A percentile compares a stretch with the other conserved stretches of the same genome.
Evolutionary conservation across 108 stramenopile species (phyloP).

Genomic region (Cyclotella distinguenda): DNA sequence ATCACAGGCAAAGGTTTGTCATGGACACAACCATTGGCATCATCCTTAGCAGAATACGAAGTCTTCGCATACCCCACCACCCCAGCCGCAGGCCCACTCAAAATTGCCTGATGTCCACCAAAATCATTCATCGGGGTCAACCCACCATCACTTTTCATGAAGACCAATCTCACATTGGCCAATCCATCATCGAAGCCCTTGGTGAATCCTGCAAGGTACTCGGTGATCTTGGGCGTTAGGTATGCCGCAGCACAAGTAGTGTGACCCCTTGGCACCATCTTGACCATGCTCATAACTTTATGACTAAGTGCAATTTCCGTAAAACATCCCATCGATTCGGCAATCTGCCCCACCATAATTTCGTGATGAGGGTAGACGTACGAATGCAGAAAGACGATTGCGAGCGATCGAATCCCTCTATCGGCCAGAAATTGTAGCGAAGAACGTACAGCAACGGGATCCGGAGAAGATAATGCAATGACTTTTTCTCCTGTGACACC

Average conservation of each 20-base stretch:
- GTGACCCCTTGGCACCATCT: conserved; percentile 89
- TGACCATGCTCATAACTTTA: conserved; percentile 95
- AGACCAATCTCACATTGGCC: conserved; percentile 77
- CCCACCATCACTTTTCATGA: conserved; percentile 99
- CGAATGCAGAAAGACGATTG: conserved; percentile 66
- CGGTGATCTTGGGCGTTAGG: conserved; percentile 91
- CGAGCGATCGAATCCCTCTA: conserved; percentile 80
- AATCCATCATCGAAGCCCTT: conserved; percentile 88
- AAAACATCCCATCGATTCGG: conserved; percentile 86
- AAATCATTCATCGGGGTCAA: conserved; percentile 92
- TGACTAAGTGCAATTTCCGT: conserved; percentile 84
- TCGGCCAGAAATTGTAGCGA: conserved; percentile 68
- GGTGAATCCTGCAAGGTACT: conserved; percentile 82
- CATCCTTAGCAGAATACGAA: conserved; percentile 48
- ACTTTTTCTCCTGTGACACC: conserved; percentile 86
- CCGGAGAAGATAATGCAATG: conserved; percentile 55
- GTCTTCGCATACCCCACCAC: conserved; percentile 99
- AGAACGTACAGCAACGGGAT: conserved; percentile 60
- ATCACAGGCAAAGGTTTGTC: conserved; percentile 79
- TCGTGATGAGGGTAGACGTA: conserved; percentile 74
- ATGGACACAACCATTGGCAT: conserved; percentile 26
- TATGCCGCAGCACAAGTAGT: conserved; percentile 97
- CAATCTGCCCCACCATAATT: conserved; percentile 72
- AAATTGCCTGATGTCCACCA: conserved; percentile 94
- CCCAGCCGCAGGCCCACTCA: conserved; percentile 90